Evolutionary conservation across 257 asterid genomes (phyloP).

Genomic region (Lantana camara): DNA sequence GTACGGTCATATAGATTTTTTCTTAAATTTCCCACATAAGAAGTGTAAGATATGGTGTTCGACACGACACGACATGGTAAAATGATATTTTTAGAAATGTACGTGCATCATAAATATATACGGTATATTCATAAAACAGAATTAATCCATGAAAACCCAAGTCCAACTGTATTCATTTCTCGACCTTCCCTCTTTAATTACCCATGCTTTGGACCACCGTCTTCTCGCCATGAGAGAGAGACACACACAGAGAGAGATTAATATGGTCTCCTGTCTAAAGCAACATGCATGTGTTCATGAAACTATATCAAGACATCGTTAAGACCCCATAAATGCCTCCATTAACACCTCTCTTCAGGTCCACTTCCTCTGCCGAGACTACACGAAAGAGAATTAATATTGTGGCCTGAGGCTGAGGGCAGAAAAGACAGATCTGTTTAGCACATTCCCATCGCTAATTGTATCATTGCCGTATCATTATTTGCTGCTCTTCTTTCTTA

Average conservation of each 20-base stretch:
- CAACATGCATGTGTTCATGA: slow-evolving; percentile 22
- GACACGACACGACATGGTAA: too few relatives aligned
- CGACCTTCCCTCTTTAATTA: slow-evolving; percentile 15
- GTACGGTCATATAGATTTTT: too few relatives aligned
- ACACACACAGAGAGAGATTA: not conserved
- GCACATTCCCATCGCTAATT: slow-evolving; percentile 11
- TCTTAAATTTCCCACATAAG: too few relatives aligned
- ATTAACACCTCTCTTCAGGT: slow-evolving; percentile 12
- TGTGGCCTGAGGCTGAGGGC: slow-evolving; percentile 12
- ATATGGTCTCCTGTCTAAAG: slow-evolving; percentile 1
- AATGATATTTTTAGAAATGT: too few relatives aligned
- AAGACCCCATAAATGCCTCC: slow-evolving; percentile 28
- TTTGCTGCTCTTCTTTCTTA: not conserved
- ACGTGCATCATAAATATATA: too few relatives aligned
- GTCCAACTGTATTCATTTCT: not conserved
- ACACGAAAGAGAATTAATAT: slow-evolving; percentile 14
- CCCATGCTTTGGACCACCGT: slow-evolving; percentile 18
- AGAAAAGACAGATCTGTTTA: not conserved
- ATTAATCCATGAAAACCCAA: not conserved
- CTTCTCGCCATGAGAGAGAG: not conserved
- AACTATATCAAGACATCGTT: slow-evolving; percentile 13
- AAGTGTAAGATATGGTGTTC: too few relatives aligned
- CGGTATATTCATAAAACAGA: too few relatives aligned
- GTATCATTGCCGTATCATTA: slow-evolving; percentile 22
- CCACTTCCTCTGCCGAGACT: slow-evolving; percentile 11